phyloP scores from a whole-genome alignment of 129 eudicot species.

The Heracleum sosnowskyi region DNA sequence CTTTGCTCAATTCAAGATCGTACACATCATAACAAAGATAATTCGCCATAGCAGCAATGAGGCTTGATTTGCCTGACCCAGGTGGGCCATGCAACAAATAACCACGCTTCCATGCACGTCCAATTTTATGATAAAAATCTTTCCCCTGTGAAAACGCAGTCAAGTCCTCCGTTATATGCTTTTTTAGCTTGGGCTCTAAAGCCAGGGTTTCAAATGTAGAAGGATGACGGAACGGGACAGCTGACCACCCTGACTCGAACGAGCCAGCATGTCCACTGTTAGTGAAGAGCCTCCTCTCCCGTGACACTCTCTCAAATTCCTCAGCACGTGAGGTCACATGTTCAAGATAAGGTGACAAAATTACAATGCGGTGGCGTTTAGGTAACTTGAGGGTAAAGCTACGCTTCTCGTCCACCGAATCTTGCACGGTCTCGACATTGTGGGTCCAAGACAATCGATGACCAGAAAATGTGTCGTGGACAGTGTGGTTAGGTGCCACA shows the following conservation, averaged over 20 bases:
- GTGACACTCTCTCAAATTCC: conserved; percentile 36
- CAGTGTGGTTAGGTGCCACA: conserved; percentile 34
- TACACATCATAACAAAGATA: conserved; percentile 32
- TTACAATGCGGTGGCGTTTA: conserved; percentile 16
- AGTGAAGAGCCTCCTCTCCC: conserved; percentile 34
- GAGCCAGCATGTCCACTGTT: conserved; percentile 37
- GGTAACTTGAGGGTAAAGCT: conserved; percentile 37
- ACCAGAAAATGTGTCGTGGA: conserved; percentile 22
- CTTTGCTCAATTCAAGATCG: conserved; percentile 40
- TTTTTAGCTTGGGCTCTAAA: conserved; percentile 32
- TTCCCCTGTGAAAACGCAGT: conserved; percentile 34
- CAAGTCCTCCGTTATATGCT: conserved; percentile 28
- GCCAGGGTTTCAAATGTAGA: conserved; percentile 37
- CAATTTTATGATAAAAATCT: conserved; percentile 36
- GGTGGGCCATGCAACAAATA: conserved; percentile 39
- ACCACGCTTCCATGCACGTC: conserved; percentile 50
- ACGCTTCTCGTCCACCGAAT: conserved; percentile 32
- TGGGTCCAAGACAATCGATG: conserved; percentile 37
- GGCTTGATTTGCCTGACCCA: conserved; percentile 39
- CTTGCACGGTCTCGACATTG: conserved; percentile 31
- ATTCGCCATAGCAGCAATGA: conserved; percentile 42
- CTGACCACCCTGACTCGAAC: conserved; percentile 43
- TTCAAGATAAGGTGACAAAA: conserved; percentile 24
- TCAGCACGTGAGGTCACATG: conserved; percentile 27
- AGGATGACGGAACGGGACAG: conserved; percentile 47